Evolutionary conservation across 768 basidiomycete genomes (phyloP).

Genomic region (Mrakia blollopis): DNA sequence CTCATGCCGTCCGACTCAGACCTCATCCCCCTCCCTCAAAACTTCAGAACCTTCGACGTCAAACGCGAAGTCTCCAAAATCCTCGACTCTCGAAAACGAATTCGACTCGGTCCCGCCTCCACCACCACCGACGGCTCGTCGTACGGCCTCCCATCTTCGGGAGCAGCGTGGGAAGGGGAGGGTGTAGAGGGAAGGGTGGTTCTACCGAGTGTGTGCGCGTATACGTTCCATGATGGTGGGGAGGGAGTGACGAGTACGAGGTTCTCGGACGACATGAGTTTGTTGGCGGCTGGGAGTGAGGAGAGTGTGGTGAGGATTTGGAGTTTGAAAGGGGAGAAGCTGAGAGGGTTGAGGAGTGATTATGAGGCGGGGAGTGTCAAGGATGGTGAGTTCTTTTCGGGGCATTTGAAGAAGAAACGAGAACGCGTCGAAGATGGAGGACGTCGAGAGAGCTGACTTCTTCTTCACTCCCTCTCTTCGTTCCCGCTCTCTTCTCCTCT

Average conservation of each 20-base stretch:
- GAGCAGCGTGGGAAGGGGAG: conserved; percentile 14
- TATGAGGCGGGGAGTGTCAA: conserved; percentile 61
- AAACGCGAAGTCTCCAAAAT: conserved; percentile 85
- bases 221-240: conserved; percentile 89
- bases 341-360: conserved; percentile 71
- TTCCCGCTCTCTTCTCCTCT: not conserved
- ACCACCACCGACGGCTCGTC: not conserved
- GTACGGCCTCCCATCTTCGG: conserved; percentile 51
- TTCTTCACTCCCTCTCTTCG: not conserved
- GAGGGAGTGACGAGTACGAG: conserved; percentile 82
- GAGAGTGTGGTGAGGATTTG: conserved; percentile 94
- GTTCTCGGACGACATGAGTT: conserved; percentile 83
- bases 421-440: too few species aligned
- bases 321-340: conserved; percentile 86
- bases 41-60: conserved; percentile 80
- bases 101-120: conserved; percentile 69
- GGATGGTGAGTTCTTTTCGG: conserved; percentile 56
- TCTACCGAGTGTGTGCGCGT: conserved; percentile 88
- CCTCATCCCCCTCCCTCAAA: conserved; percentile 70
- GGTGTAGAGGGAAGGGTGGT: conserved; percentile 46
- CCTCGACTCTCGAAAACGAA: conserved; percentile 83
- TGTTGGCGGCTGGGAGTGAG: conserved; percentile 91
- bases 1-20: conserved; percentile 64
- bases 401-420: too few species aligned
- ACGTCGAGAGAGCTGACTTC: not conserved